Evolutionary conservation across 2,329 filamentous ascomycete genomes (phyloP).

Genomic region (Diaporthe aspalathi): DNA sequence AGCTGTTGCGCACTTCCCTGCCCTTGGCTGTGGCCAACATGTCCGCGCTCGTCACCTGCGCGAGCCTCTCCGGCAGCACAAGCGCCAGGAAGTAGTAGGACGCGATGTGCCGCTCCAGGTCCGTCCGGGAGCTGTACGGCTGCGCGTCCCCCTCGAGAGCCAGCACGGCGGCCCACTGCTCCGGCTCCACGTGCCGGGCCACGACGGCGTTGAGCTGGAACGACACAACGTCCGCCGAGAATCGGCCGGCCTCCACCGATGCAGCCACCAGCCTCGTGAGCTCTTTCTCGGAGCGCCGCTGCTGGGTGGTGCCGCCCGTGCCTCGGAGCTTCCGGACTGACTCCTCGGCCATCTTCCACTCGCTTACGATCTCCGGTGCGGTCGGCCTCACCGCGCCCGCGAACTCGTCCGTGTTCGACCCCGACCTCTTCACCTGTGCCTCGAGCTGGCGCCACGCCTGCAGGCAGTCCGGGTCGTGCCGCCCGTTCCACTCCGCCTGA

Average conservation of each 20-base stretch:
- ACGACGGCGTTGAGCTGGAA: slow-evolving; percentile 36
- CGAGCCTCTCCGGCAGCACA: slow-evolving; percentile 13
- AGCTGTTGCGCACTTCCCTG: slow-evolving; percentile 38
- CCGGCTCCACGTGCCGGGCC: slow-evolving; percentile 1
- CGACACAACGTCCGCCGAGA: slow-evolving; percentile 24
- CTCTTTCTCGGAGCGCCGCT: neutral
- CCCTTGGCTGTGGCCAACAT: slow-evolving; percentile 29
- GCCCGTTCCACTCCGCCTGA: neutral
- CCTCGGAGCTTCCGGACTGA: slow-evolving; percentile 4
- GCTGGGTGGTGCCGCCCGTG: neutral
- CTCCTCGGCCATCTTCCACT: slow-evolving; percentile 22
- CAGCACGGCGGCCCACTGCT: slow-evolving; percentile 17
- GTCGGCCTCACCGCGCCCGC: slow-evolving; percentile 4
- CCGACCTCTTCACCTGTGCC: neutral
- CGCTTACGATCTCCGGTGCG: slow-evolving; percentile 10
- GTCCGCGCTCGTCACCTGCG: slow-evolving; percentile 16
- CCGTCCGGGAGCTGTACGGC: slow-evolving; percentile 30
- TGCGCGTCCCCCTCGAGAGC: slow-evolving; percentile 19
- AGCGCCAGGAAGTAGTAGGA: slow-evolving; percentile 32
- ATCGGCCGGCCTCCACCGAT: neutral
- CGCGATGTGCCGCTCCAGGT: slow-evolving; percentile 32
- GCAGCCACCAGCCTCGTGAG: slow-evolving; percentile 9
- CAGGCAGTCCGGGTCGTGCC: slow-evolving; percentile 24
- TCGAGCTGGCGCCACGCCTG: slow-evolving; percentile 33
- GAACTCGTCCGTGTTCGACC: slow-evolving; percentile 8